Conservation (phyloP, 176 grass and related monocot genomes). For the Cocos nucifera region DNA sequence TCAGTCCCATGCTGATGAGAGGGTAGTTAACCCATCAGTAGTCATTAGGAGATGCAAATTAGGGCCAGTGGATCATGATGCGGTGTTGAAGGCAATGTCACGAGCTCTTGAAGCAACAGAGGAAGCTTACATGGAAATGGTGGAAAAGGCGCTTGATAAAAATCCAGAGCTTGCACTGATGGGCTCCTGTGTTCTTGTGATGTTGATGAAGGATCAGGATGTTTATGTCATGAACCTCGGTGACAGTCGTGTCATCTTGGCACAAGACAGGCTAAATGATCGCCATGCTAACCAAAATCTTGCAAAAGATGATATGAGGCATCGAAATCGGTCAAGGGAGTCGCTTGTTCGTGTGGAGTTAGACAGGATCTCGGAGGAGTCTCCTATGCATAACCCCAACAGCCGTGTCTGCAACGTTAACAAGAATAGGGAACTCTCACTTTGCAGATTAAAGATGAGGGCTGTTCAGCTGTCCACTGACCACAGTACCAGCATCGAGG, state of each 20-base stretch:
- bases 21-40: constrained; percentile 29
- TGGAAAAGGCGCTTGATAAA: constrained; percentile 67
- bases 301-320: constrained; percentile 37
- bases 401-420: constrained; percentile 36
- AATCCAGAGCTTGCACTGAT: constrained; percentile 77
- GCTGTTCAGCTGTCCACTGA: constrained; percentile 66
- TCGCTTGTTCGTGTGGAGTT: constrained; percentile 67
- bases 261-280: constrained; percentile 55
- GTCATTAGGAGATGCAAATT: constrained; percentile 62
- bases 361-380: constrained; percentile 87
- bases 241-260: constrained; percentile 83
- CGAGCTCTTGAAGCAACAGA: constrained; percentile 69
- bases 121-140: constrained; percentile 80
- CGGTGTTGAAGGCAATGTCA: constrained; percentile 72
- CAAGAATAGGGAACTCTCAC: constrained; percentile 58
- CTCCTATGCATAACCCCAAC: constrained; percentile 70
- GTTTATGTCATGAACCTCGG: constrained; percentile 94
- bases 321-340: constrained; percentile 65
- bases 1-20: constrained; percentile 52
- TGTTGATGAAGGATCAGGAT: constrained; percentile 98
- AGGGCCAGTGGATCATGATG: constrained; percentile 80
- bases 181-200: constrained; percentile 87
- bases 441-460: constrained; percentile 73
- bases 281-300: constrained; percentile 35
- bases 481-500: constrained; percentile 70